phyloP scores from a whole-genome alignment of 1,284 basidiomycete genomes.

The Takashimella koratensis region DNA sequence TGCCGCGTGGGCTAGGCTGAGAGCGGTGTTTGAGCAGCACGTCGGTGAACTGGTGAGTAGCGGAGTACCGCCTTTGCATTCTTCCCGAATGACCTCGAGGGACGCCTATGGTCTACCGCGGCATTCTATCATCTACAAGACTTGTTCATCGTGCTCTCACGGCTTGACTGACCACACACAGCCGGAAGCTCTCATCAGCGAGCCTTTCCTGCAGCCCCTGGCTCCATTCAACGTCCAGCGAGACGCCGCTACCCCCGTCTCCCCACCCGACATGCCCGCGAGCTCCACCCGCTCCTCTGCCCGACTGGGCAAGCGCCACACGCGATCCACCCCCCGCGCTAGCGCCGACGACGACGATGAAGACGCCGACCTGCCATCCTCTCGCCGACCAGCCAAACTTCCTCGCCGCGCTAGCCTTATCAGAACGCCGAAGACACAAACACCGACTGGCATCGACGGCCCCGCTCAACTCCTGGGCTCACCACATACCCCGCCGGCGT shows the following conservation, averaged over 20 bases:
- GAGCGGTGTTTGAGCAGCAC: neutral
- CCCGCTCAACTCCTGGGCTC: neutral
- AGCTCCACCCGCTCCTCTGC: neutral
- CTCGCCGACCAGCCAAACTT: neutral
- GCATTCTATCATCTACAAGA: no score
- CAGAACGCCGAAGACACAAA: neutral
- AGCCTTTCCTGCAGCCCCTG: no score
- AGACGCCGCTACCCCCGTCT: neutral
- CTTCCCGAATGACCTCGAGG: no score
- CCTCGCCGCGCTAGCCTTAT: neutral
- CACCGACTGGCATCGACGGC: neutral
- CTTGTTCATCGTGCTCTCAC: no score
- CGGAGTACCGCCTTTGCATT: no score
- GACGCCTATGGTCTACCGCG: no score
- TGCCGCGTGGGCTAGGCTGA: neutral
- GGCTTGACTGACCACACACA: no score
- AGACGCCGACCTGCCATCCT: no score
- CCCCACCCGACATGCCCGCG: neutral
- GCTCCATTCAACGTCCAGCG: neutral
- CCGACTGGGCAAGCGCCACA: neutral
- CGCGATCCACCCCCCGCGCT: neutral
- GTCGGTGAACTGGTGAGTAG: neutral
- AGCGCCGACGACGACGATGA: neutral
- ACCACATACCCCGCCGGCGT: no score
- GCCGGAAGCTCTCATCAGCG: no score